These are phyloP conservation scores for Zygoascus sp. DNA, from an alignment of 1,139 yeast species.

Conservation along the genomic window DNA sequence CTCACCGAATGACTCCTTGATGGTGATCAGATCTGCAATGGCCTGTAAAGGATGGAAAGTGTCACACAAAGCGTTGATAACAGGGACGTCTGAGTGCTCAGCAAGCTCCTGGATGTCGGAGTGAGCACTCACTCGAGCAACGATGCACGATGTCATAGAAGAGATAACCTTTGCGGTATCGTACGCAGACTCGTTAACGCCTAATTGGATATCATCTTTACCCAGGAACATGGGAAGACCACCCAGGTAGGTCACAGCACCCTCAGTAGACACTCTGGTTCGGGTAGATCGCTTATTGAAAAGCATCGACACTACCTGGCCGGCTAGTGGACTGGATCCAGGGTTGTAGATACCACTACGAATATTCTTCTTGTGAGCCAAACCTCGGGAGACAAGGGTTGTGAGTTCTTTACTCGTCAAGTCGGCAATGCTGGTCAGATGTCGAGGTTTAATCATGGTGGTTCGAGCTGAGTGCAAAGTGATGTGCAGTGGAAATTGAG, in stretches of 20 bases:
- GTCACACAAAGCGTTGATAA: slow-evolving; percentile 90
- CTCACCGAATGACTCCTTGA: slow-evolving; percentile 65
- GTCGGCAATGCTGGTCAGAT: slow-evolving; percentile 74
- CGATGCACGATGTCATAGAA: slow-evolving; percentile 91
- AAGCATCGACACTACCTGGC: slow-evolving; percentile 76
- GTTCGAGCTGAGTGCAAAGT: neutral
- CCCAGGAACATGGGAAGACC: slow-evolving; percentile 97
- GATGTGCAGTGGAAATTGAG: neutral
- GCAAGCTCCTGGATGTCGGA: slow-evolving; percentile 75
- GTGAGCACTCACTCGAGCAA: slow-evolving; percentile 91
- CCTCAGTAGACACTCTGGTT: slow-evolving; percentile 91
- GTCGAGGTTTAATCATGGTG: slow-evolving; percentile 43
- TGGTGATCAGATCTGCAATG: slow-evolving; percentile 81
- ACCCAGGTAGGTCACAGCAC: slow-evolving; percentile 89
- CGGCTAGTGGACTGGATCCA: slow-evolving; percentile 47
- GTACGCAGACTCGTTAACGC: slow-evolving; percentile 82
- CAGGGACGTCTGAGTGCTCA: slow-evolving; percentile 68
- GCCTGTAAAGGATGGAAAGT: slow-evolving; percentile 94
- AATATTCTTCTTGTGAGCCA: slow-evolving; percentile 30
- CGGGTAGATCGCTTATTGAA: slow-evolving; percentile 92
- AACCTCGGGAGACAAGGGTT: slow-evolving; percentile 49
- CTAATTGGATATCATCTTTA: slow-evolving; percentile 91
- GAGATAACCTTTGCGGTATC: slow-evolving; percentile 87
- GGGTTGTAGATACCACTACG: slow-evolving; percentile 30
- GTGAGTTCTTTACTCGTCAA: slow-evolving; percentile 64